Evolutionary conservation across 306 rosid species (phyloP).

Genomic region (Crataegus laevigata): DNA sequence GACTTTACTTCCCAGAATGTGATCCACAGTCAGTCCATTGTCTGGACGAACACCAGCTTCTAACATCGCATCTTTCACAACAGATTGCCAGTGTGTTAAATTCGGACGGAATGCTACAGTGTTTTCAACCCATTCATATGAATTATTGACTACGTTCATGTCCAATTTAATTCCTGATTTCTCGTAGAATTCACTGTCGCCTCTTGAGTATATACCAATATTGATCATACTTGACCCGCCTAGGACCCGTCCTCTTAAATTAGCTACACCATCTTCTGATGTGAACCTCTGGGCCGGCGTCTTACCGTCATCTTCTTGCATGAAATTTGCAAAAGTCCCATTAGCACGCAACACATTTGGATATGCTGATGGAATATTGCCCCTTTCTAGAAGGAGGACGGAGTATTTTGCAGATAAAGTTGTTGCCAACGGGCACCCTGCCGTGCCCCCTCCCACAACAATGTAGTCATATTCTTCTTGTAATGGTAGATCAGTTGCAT

Average conservation of each 20-base stretch:
- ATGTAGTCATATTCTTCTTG: not conserved
- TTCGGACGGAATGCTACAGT: not conserved
- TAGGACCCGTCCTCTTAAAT: not conserved
- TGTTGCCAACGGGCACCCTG: not conserved
- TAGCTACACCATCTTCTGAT: not conserved
- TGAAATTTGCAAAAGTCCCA: not conserved
- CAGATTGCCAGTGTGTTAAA: not conserved
- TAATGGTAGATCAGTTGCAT: not conserved
- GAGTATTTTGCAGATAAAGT: not conserved
- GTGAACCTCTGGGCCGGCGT: not conserved
- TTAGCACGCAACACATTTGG: not conserved
- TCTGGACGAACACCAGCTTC: not conserved
- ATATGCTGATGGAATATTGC: not conserved
- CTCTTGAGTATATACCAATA: not conserved
- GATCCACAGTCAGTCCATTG: not conserved
- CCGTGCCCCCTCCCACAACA: not conserved
- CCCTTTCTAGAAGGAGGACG: not conserved
- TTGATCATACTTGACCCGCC: not conserved
- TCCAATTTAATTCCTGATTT: not conserved
- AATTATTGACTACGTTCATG: not conserved
- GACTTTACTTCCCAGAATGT: not conserved
- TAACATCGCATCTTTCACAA: not conserved
- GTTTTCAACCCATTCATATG: not conserved
- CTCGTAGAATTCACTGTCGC: not conserved
- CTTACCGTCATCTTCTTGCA: not conserved